Percentiles rank a stretch among this genome's conserved stretches.
phyloP scores from a whole-genome alignment of 495 filamentous ascomycete genomes.

The Tirmania nivea region DNA sequence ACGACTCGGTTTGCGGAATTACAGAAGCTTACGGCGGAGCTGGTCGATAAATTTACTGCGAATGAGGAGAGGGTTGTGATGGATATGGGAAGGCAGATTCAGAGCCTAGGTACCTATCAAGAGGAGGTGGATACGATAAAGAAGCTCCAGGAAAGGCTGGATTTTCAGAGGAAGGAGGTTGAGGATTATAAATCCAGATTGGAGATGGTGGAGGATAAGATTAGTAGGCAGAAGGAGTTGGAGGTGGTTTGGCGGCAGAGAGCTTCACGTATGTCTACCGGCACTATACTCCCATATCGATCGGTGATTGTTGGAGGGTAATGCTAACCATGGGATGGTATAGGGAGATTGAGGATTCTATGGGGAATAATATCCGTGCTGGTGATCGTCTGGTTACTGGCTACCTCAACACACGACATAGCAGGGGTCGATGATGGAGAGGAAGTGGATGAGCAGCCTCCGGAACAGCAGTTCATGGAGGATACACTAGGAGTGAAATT shows the following conservation, averaged over 20 bases:
- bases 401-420: slow-evolving; percentile 10
- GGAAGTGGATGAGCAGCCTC: not conserved
- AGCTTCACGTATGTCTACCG: slow-evolving; percentile 11
- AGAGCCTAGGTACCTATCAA: slow-evolving; percentile 44
- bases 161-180: slow-evolving; percentile 38
- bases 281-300: not conserved
- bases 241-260: slow-evolving; percentile 15
- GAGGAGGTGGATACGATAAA: slow-evolving; percentile 46
- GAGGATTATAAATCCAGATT: slow-evolving; percentile 18
- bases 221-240: slow-evolving; percentile 16
- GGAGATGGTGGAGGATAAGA: slow-evolving; percentile 12
- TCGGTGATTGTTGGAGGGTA: no score
- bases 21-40: slow-evolving; percentile 34
- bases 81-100: slow-evolving; percentile 44
- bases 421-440: not conserved
- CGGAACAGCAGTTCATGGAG: not conserved
- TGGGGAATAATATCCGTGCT: slow-evolving; percentile 17
- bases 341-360: slow-evolving; percentile 14
- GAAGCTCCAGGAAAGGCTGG: slow-evolving; percentile 42
- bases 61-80: slow-evolving; percentile 37
- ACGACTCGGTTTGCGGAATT: slow-evolving; percentile 49
- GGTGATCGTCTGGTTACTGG: slow-evolving; percentile 18
- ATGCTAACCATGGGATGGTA: not conserved
- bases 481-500: not conserved
- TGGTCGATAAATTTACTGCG: slow-evolving; percentile 38